These are phyloP conservation scores for Plantago major DNA, from an alignment of 257 asterid genomes.

Conservation along the genomic window DNA sequence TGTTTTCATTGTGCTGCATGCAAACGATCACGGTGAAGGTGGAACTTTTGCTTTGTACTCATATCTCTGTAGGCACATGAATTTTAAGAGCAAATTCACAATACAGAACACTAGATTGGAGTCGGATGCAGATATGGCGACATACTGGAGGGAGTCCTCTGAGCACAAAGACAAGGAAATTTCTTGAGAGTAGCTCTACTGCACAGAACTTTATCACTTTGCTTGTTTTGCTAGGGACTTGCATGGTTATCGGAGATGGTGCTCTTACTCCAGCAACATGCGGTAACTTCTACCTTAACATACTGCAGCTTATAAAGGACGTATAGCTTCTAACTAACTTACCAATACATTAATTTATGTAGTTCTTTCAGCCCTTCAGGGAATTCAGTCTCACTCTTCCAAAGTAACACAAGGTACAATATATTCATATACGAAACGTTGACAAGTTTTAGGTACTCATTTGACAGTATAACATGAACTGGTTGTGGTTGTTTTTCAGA, in stretches of 20 bases:
- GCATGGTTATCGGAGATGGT: conserved; percentile 87
- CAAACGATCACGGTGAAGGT: conserved; percentile 80
- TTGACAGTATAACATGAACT: not conserved
- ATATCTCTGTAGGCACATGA: conserved; percentile 42
- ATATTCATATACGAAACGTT: not conserved
- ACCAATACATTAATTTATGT: conserved; percentile 6
- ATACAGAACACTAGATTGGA: conserved; percentile 34
- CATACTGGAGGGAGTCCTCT: conserved; percentile 29
- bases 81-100: conserved; percentile 39
- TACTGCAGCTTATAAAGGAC: too few relatives aligned
- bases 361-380: conserved; percentile 82
- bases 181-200: conserved; percentile 39
- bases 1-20: conserved; percentile 58
- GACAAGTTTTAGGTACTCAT: not conserved
- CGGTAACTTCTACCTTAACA: conserved; percentile 24
- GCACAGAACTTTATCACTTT: conserved; percentile 46
- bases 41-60: conserved; percentile 83
- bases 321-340: too few relatives aligned
- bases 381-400: conserved; percentile 61
- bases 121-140: conserved; percentile 27
- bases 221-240: conserved; percentile 60
- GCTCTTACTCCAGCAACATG: conserved; percentile 80
- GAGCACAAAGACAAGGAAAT: conserved; percentile 37
- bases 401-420: conserved; percentile 55
- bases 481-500: conserved; percentile 25